These are phyloP conservation scores for Podaxis sp. DNA, from an alignment of 768 basidiomycete species.

Conservation along the genomic window DNA sequence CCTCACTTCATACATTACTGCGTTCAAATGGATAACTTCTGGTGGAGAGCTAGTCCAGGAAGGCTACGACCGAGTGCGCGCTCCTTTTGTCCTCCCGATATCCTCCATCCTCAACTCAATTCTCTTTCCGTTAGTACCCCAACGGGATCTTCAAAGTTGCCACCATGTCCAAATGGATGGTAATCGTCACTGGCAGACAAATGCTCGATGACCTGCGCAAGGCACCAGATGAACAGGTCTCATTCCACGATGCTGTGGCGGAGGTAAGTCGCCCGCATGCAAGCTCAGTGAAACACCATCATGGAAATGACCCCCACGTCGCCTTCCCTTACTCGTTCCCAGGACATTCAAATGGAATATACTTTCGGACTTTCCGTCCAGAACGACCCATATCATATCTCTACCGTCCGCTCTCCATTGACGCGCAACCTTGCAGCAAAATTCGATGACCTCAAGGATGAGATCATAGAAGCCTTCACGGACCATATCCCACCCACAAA, in stretches of 20 bases:
- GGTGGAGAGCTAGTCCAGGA: slow-evolving; percentile 14
- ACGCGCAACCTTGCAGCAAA: slow-evolving; percentile 38
- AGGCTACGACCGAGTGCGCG: slow-evolving; percentile 16
- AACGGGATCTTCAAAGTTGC: slow-evolving; percentile 17
- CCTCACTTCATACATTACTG: slow-evolving; percentile 14
- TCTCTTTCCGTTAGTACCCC: slow-evolving; percentile 12
- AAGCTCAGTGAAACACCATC: neutral
- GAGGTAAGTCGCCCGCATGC: slow-evolving; percentile 29
- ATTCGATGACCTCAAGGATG: slow-evolving; percentile 44
- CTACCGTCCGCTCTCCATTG: slow-evolving; percentile 30
- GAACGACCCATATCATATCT: slow-evolving; percentile 31
- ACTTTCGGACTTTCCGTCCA: slow-evolving; percentile 35
- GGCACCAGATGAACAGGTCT: slow-evolving; percentile 37
- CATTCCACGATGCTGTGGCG: slow-evolving; percentile 26
- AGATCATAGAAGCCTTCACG: slow-evolving; percentile 39
- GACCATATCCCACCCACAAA: slow-evolving; percentile 34
- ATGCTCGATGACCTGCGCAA: slow-evolving; percentile 40
- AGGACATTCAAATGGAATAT: slow-evolving; percentile 37
- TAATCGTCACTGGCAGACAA: slow-evolving; percentile 31
- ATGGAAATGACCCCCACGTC: neutral
- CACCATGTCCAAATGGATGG: slow-evolving; percentile 31
- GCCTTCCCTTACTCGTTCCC: neutral
- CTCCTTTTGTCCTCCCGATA: neutral
- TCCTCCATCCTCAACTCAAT: neutral
- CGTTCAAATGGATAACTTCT: slow-evolving; percentile 11